phyloP scores from a whole-genome alignment of 2,329 filamentous ascomycete genomes.

The Herpotrichia juniperi region DNA sequence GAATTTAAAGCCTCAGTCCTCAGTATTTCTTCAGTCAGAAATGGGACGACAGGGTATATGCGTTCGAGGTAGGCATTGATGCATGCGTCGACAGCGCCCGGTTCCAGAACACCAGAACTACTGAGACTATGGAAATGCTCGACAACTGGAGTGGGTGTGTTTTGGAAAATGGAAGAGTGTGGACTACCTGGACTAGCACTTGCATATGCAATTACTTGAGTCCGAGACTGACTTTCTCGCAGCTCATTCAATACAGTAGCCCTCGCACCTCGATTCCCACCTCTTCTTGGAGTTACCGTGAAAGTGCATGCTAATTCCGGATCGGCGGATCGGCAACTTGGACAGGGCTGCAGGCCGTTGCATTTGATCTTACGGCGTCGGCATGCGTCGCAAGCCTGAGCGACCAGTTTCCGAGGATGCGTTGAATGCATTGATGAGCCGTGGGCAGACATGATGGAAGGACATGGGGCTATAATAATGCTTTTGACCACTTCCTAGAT shows the following conservation, averaged over 20 bases:
- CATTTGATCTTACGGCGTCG: conserved; percentile 78
- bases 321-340: conserved; percentile 66
- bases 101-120: conserved; percentile 23
- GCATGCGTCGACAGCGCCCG: conserved; percentile 68
- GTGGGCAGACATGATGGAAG: not conserved
- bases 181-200: too few species aligned
- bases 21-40: conserved; percentile 29
- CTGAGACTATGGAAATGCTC: not conserved
- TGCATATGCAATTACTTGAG: too few species aligned
- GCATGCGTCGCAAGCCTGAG: conserved; percentile 72
- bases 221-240: conserved; percentile 71
- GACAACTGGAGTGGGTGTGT: too few species aligned
- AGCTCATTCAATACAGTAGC: conserved; percentile 79
- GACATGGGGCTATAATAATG: not conserved
- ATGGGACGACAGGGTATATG: conserved; percentile 62
- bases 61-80: conserved; percentile 72
- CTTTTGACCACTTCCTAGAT: not conserved
- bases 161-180: too few species aligned
- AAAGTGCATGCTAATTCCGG: conserved; percentile 74
- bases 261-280: conserved; percentile 74
- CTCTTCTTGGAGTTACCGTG: conserved; percentile 77
- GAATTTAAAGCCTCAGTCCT: conserved; percentile 26
- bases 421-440: not conserved
- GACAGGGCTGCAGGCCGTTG: conserved; percentile 72
- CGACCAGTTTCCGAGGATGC: conserved; percentile 4